Evolutionary conservation across 139 green algal genomes (phyloP).

Genomic region (Tetradesmus lagerheimii): DNA sequence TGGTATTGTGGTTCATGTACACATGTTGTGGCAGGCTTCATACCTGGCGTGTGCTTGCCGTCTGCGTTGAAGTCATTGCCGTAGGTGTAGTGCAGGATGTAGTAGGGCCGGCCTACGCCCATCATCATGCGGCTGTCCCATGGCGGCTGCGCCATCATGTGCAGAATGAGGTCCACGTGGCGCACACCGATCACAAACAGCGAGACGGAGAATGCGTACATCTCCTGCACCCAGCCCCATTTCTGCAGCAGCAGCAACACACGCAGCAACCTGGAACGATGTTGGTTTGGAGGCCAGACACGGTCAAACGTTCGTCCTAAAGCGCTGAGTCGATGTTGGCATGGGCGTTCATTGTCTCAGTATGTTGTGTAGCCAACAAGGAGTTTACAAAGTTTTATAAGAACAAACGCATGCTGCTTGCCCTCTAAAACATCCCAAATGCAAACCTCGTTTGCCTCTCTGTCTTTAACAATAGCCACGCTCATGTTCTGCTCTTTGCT

Average conservation of each 20-base stretch:
- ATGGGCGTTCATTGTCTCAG: no score
- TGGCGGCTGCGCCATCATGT: slow-evolving; percentile 90
- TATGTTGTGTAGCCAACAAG: no score
- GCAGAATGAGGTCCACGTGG: background rate
- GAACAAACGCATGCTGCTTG: no score
- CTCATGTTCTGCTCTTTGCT: slow-evolving; percentile 88
- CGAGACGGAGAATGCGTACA: slow-evolving; percentile 95
- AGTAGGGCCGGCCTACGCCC: slow-evolving; percentile 65
- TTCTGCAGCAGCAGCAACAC: slow-evolving; percentile 47
- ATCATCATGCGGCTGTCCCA: slow-evolving; percentile 84
- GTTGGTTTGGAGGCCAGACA: no score
- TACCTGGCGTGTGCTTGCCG: slow-evolving; percentile 54
- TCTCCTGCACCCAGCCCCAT: slow-evolving; percentile 95
- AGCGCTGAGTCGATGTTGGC: background rate
- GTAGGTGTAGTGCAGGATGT: slow-evolving; percentile 99
- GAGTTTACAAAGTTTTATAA: no score
- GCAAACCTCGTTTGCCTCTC: slow-evolving; percentile 78
- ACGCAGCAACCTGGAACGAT: no score
- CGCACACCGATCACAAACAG: slow-evolving; percentile 58
- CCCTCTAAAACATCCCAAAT: no score
- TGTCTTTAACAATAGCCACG: slow-evolving; percentile 92
- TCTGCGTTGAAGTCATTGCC: slow-evolving; percentile 91
- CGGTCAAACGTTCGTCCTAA: no score
- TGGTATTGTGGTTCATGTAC: no score
- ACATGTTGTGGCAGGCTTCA: background rate